Conservation (phyloP, 257 asterid species). For the Echium plantagineum region DNA sequence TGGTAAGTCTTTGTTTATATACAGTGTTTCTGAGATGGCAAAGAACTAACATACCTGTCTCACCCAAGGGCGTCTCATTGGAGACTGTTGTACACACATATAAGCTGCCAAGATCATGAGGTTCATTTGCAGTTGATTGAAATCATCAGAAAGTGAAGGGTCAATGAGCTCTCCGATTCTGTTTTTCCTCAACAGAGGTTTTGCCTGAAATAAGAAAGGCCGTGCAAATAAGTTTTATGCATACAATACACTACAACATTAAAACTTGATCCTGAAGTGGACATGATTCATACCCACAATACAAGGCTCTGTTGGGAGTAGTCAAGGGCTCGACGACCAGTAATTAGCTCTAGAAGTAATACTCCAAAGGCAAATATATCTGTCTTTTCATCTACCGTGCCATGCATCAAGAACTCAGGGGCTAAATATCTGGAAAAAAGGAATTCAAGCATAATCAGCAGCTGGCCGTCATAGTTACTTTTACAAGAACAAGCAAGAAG, state of each 20-base stretch:
- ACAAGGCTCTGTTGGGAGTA: constrained; percentile 93
- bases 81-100: constrained; percentile 74
- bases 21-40: too few species aligned
- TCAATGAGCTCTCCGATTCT: constrained; percentile 66
- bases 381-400: constrained; percentile 86
- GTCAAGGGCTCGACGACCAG: constrained; percentile 92
- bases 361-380: constrained; percentile 86
- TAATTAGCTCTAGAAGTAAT: constrained; percentile 71
- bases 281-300: constrained; percentile 61
- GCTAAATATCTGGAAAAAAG: constrained; percentile 62
- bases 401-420: constrained; percentile 92
- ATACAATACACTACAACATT: background rate
- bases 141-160: constrained; percentile 50
- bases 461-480: background rate
- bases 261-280: background rate
- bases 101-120: constrained; percentile 70
- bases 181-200: constrained; percentile 82
- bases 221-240: background rate
- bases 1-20: too few species aligned
- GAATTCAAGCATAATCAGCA: background rate
- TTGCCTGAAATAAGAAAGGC: constrained; percentile 37
- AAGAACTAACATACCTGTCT: constrained; percentile 44
- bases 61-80: constrained; percentile 67
- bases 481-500: background rate
- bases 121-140: constrained; percentile 54